A percentile compares a stretch with the other conserved stretches of the same genome.
Evolutionary conservation across 148 eudicot genomes (phyloP).

Genomic region (Rhododendron williamsianum): DNA sequence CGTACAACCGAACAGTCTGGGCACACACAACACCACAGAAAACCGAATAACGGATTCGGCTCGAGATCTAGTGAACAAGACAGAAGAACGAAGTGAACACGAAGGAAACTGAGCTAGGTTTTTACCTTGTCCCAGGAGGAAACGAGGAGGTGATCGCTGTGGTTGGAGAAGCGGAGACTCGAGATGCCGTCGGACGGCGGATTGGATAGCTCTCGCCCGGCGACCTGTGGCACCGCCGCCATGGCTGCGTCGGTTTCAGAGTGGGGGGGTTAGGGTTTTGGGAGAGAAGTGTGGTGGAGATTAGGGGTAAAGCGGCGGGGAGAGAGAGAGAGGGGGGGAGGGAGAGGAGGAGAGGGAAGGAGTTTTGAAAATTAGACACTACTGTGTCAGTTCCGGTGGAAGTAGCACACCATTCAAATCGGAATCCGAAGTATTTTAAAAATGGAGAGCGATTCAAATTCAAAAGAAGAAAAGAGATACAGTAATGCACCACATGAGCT

Average conservation of each 20-base stretch:
- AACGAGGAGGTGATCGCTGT: slow-evolving; percentile 83
- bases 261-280: slow-evolving; percentile 1
- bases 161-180: slow-evolving; percentile 39
- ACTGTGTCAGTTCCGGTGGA: not conserved
- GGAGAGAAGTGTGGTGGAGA: not conserved
- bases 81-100: not conserved
- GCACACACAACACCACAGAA: not conserved
- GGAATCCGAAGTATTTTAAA: not conserved
- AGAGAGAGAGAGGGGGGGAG: not conserved
- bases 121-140: slow-evolving; percentile 87
- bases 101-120: not conserved
- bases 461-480: not conserved
- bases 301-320: not conserved
- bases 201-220: slow-evolving; percentile 59
- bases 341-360: not conserved
- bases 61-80: not conserved
- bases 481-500: not conserved
- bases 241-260: slow-evolving; percentile 8
- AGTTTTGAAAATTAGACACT: slow-evolving; percentile 6
- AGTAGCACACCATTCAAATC: not conserved
- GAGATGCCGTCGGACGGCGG: slow-evolving; percentile 78
- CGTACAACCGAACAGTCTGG: slow-evolving; percentile 84
- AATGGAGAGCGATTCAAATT: not conserved
- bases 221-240: slow-evolving; percentile 54
- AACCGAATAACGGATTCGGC: not conserved